Evolutionary conservation across 352 stramenopile genomes (phyloP).

Genomic region (Phytophthora sojae): DNA sequence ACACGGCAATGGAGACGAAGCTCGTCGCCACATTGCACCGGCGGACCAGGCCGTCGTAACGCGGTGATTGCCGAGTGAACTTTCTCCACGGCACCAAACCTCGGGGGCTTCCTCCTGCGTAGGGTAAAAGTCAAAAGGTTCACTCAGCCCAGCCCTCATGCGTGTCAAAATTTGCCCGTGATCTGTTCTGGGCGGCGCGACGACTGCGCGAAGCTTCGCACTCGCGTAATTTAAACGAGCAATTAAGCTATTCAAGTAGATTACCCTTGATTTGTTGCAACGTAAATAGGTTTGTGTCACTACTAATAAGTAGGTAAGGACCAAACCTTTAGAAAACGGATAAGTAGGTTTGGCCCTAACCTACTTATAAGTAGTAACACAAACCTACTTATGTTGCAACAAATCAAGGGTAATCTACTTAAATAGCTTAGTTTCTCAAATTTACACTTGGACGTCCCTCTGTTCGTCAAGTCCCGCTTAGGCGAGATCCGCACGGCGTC

Average conservation of each 20-base stretch:
- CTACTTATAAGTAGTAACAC: too few species aligned
- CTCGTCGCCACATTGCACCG: conserved; percentile 13
- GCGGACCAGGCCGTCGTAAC: conserved; percentile 3
- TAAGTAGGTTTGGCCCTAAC: too few species aligned
- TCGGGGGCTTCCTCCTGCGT: conserved; percentile 7
- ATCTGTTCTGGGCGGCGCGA: conserved; percentile 23
- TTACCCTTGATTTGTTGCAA: too few species aligned
- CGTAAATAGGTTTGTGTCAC: too few species aligned
- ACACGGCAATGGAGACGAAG: conserved; percentile 18
- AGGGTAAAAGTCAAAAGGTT: conserved; percentile 20
- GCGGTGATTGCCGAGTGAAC: conserved; percentile 17
- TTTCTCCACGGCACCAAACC: conserved; percentile 21
- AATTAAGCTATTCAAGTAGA: too few species aligned
- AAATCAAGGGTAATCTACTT: too few species aligned
- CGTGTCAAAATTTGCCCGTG: conserved; percentile 35
- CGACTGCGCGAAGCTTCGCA: conserved; percentile 6
- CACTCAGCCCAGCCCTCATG: conserved; percentile 5
- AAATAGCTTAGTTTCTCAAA: too few species aligned
- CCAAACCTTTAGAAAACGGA: too few species aligned
- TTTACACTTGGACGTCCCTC: not conserved
- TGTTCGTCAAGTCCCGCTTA: not conserved
- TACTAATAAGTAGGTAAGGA: too few species aligned
- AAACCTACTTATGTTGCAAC: too few species aligned
- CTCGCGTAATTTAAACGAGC: too few species aligned
- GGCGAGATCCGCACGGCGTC: not conserved